These are phyloP conservation scores for Skeletonema potamos DNA, from an alignment of 108 stramenopile genomes.

Conservation along the genomic window DNA sequence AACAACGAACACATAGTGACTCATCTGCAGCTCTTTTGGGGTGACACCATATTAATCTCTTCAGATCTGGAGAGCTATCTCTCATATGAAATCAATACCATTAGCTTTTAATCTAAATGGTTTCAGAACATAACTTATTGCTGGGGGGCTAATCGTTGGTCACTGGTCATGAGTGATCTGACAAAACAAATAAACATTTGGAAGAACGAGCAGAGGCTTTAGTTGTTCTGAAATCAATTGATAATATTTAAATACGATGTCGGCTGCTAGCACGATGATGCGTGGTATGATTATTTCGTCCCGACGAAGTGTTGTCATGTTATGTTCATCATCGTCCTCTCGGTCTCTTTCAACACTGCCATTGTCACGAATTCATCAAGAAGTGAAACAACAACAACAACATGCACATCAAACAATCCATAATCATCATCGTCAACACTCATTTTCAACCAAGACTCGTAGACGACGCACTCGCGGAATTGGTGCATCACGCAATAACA, in stretches of 20 bases:
- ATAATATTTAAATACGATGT: not conserved
- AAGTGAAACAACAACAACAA: not conserved
- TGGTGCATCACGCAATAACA: not conserved
- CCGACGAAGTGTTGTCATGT: not conserved
- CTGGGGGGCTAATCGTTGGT: not conserved
- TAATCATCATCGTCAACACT: not conserved
- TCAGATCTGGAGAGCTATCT: not conserved
- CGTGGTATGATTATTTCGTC: not conserved
- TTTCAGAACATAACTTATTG: not conserved
- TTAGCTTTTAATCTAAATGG: too few species aligned
- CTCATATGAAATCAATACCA: too few species aligned
- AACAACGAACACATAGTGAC: not conserved
- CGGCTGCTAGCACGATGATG: not conserved
- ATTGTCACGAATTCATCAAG: not conserved
- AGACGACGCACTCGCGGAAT: not conserved
- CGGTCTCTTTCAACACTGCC: not conserved
- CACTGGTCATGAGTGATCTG: too few species aligned
- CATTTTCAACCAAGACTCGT: constrained; percentile 4
- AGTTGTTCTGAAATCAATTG: too few species aligned
- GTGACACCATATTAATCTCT: too few species aligned
- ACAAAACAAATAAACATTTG: too few species aligned
- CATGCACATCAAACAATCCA: not conserved
- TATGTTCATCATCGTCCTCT: not conserved
- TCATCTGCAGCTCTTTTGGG: not conserved
- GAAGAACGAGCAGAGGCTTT: too few species aligned